Conservation (phyloP, 2,329 filamentous ascomycete genomes). For the Leptographium wingfieldii region DNA sequence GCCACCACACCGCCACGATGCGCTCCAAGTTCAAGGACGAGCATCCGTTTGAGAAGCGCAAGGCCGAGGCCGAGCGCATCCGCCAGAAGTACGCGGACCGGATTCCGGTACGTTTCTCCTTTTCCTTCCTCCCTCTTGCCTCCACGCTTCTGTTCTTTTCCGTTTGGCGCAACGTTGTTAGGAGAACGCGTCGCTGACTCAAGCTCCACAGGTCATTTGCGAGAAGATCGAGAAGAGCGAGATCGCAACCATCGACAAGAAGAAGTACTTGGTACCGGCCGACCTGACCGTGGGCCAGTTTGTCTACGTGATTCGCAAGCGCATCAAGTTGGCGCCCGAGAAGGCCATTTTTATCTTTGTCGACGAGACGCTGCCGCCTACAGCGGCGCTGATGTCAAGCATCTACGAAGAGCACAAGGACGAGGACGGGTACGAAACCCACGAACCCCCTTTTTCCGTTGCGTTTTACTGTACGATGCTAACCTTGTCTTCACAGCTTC, state of each 20-base stretch:
- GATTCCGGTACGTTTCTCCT: slow-evolving; percentile 66
- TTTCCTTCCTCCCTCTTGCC: slow-evolving; percentile 2
- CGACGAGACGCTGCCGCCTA: slow-evolving; percentile 92
- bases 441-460: background rate
- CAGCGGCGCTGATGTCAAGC: slow-evolving; percentile 95
- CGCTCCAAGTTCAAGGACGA: slow-evolving; percentile 99
- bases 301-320: slow-evolving; percentile 99
- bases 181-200: background rate
- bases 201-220: slow-evolving; percentile 69
- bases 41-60: slow-evolving; percentile 99
- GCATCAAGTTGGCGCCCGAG: slow-evolving; percentile 98
- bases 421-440: slow-evolving; percentile 44
- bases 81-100: slow-evolving; percentile 98
- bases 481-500: slow-evolving; percentile 45
- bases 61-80: slow-evolving; percentile 98
- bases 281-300: slow-evolving; percentile 97
- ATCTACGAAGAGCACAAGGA: slow-evolving; percentile 99
- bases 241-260: slow-evolving; percentile 99
- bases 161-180: no score
- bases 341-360: slow-evolving; percentile 99
- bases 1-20: slow-evolving; percentile 49
- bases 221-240: slow-evolving; percentile 99
- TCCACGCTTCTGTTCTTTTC: background rate
- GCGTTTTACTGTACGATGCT: slow-evolving; percentile 4
- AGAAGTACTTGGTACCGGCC: slow-evolving; percentile 97